These are phyloP conservation scores for Cutaneotrichosporon arboriforme DNA, from an alignment of 1,284 basidiomycete species.

Conservation along the genomic window DNA sequence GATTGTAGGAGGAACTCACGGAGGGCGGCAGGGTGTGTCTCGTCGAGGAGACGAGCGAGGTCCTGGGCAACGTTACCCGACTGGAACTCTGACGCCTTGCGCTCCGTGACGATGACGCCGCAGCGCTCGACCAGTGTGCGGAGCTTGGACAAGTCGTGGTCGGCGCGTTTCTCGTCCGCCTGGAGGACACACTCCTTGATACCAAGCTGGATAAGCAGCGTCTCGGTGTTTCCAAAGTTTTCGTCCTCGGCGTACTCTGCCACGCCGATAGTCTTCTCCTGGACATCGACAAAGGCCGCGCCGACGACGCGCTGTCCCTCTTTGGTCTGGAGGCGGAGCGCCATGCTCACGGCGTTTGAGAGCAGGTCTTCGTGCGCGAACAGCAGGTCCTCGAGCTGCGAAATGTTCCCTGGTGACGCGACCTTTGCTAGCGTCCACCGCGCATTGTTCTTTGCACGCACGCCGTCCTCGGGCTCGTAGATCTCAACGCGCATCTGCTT, in stretches of 20 bases:
- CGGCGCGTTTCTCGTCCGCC: conserved; percentile 54
- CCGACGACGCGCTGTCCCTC: conserved; percentile 53
- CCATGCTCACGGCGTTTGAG: conserved; percentile 83
- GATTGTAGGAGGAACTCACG: conserved; percentile 50
- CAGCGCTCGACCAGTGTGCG: conserved; percentile 81
- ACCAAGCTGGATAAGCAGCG: conserved; percentile 89
- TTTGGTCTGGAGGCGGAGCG: conserved; percentile 69
- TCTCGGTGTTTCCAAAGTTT: conserved; percentile 91
- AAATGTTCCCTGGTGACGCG: conserved; percentile 84
- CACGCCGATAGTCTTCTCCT: conserved; percentile 55
- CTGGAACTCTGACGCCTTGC: conserved; percentile 79
- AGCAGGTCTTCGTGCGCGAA: conserved; percentile 78
- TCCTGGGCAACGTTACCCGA: conserved; percentile 79
- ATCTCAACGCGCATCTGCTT: conserved; percentile 95
- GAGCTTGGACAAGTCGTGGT: conserved; percentile 80
- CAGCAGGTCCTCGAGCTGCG: conserved; percentile 87
- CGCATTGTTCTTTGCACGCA: conserved; percentile 60
- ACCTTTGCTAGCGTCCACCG: conserved; percentile 75
- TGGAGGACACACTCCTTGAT: conserved; percentile 80
- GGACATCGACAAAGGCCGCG: conserved; percentile 55
- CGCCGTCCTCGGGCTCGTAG: conserved; percentile 66
- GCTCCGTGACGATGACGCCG: conserved; percentile 81
- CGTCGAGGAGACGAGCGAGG: conserved; percentile 66
- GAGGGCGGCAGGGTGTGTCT: conserved; percentile 50
- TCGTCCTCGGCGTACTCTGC: conserved; percentile 93